Base-by-base conservation (phyloP, 495 filamentous ascomycete species). In the Hypomontagnella submonticulosa region DNA sequence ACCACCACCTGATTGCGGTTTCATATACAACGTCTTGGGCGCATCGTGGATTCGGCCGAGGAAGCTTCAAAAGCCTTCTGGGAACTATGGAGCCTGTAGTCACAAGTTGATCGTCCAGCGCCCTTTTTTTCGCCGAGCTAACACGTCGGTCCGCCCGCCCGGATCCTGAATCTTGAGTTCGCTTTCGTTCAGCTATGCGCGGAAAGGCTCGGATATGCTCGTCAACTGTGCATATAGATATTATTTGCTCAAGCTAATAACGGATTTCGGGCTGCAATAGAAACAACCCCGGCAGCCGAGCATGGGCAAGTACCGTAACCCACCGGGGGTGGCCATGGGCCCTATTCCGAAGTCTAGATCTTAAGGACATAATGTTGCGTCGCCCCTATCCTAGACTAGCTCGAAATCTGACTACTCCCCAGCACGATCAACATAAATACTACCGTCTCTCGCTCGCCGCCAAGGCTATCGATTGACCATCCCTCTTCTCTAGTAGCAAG, bases 371-470 rank as follows among this genome's bases (percentile, higher is more conserved):
- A 59, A 50, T 53, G 53, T 36, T 48, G 42, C 58, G 33, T 43
- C 20, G 19, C 53, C 59, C 58, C 48, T 63, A 63, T 59, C 59
- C 58, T 19, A 54, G 48, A 48, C 34, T 49, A 47, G 42, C 4
- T 37, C n/a, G 19, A 41, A 23, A 33, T 63, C 47, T 40, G 34
- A 47, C 33, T 36, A 33, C 30, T 57, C 53, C 54, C 59, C 43
- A 50, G 48, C 53, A 49, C 48, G 65, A 63, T 63, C 59, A 63
- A 54, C 65, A 68, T 68, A 68, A 68, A 59, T 68, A 68, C 59
- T 63, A 62, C 48, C 41, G 48, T 16, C 40, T 18, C 65, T 59
- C 59, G 53, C 59, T 58, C 42, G 15, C 50, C 44, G 59, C 65
- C 65, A 68, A 68, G 65, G 54, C 34, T 44, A 43, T 40, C 41